phyloP scores from a whole-genome alignment of 345 rosid genomes.

The Chamaenerion angustifolium region DNA sequence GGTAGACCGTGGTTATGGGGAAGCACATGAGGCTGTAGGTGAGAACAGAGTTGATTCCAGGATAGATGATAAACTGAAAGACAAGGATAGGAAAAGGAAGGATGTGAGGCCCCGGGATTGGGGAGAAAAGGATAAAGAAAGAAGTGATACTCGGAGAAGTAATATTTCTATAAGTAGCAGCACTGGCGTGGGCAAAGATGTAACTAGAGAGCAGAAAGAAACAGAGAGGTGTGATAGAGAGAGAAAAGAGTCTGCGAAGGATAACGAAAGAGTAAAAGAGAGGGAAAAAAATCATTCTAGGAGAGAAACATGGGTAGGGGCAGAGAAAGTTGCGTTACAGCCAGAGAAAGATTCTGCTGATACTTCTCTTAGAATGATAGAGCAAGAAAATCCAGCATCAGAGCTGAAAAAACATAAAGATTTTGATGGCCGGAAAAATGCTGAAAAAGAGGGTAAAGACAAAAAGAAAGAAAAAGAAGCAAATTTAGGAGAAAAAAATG shows the following conservation, averaged over 20 bases:
- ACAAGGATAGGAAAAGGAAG: constrained; percentile 83
- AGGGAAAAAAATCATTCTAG: constrained; percentile 61
- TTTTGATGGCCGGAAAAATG: constrained; percentile 51
- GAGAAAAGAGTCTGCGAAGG: constrained; percentile 59
- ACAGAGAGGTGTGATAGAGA: constrained; percentile 82
- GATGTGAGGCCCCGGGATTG: constrained; percentile 71
- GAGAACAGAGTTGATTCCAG: constrained; percentile 73
- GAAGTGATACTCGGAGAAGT: constrained; percentile 54
- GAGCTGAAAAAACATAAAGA: constrained; percentile 75
- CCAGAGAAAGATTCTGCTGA: constrained; percentile 62
- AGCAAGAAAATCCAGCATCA: constrained; percentile 36
- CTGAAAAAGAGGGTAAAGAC: constrained; percentile 62
- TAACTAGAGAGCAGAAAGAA: constrained; percentile 66
- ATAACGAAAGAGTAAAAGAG: constrained; percentile 70
- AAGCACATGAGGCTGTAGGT: constrained; percentile 69
- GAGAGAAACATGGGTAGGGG: constrained; percentile 52
- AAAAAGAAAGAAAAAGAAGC: constrained; percentile 74
- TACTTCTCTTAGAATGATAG: constrained; percentile 41
- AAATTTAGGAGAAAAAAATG: constrained; percentile 59
- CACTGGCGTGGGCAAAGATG: constrained; percentile 48
- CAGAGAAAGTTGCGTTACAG: constrained; percentile 47
- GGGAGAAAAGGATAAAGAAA: constrained; percentile 89
- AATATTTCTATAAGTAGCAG: constrained; percentile 36
- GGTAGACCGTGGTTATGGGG: constrained; percentile 42
- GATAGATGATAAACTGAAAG: constrained; percentile 80